Evolutionary conservation across 345 rosid species (phyloP).

Genomic region (Brassica incana): DNA sequence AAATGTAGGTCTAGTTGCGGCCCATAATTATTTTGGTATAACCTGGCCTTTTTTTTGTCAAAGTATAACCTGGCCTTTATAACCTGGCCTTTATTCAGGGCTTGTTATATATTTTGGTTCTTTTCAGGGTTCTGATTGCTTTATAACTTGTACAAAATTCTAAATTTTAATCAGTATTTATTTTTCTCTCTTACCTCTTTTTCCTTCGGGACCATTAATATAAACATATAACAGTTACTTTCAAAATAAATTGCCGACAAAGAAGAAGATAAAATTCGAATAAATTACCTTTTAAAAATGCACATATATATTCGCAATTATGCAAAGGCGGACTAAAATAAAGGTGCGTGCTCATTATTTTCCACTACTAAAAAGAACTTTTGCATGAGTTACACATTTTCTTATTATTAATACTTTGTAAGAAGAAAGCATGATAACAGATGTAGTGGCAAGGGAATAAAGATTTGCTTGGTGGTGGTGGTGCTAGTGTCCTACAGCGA

Average conservation of each 20-base stretch:
- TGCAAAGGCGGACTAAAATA: conserved; percentile 19
- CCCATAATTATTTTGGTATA: not conserved
- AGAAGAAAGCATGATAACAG: conserved; percentile 7
- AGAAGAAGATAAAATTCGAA: not conserved
- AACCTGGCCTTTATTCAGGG: not conserved
- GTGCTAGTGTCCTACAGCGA: conserved; percentile 4
- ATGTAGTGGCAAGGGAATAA: conserved; percentile 21
- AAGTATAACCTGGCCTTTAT: not conserved
- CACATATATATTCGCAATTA: conserved; percentile 22
- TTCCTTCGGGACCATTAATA: not conserved
- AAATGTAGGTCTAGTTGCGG: not conserved
- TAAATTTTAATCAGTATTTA: not conserved
- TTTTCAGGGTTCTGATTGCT: not conserved
- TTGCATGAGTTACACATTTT: conserved; percentile 24
- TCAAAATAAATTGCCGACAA: not conserved
- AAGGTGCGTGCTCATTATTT: conserved; percentile 17
- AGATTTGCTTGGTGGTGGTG: conserved; percentile 16
- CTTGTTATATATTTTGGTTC: not conserved
- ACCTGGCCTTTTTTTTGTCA: not conserved
- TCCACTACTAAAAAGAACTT: conserved; percentile 15
- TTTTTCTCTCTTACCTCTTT: not conserved
- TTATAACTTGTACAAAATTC: not conserved
- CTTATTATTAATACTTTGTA: not conserved
- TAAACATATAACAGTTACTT: not conserved
- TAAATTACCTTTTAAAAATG: not conserved